A percentile compares a stretch with the other conserved stretches of the same genome.
phyloP scores from a whole-genome alignment of 768 basidiomycete genomes.

The Trametes villosa region DNA sequence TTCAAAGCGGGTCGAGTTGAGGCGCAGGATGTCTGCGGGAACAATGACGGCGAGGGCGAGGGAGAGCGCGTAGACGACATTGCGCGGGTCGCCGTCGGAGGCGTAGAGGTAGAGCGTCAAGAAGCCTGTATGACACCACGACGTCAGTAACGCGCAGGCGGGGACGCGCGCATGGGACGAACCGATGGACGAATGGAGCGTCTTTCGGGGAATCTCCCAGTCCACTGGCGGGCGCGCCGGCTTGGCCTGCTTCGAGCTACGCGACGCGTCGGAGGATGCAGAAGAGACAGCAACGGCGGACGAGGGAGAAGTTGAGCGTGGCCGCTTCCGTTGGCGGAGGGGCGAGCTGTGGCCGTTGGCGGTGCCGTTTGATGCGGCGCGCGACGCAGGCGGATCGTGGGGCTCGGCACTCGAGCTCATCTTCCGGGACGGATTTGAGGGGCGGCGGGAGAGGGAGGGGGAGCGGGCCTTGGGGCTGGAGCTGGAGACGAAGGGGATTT shows the following conservation, averaged over 20 bases:
- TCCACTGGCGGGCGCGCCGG: constrained; percentile 46
- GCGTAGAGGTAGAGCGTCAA: constrained; percentile 63
- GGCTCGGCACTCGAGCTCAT: constrained; percentile 15
- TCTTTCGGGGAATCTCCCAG: constrained; percentile 91
- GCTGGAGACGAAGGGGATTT: constrained; percentile 28
- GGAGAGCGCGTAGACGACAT: constrained; percentile 65
- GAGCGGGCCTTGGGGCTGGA: constrained; percentile 18
- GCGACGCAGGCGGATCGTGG: background rate
- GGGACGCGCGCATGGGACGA: constrained; percentile 32
- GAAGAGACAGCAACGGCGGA: background rate
- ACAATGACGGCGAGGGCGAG: constrained; percentile 68
- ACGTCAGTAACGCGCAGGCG: background rate
- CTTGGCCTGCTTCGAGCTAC: background rate
- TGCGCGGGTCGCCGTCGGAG: constrained; percentile 49
- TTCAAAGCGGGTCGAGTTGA: constrained; percentile 67
- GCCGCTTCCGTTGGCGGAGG: constrained; percentile 17
- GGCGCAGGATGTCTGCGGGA: constrained; percentile 76
- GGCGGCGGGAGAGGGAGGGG: constrained; percentile 13
- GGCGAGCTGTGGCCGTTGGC: constrained; percentile 9
- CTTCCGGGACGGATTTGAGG: constrained; percentile 4
- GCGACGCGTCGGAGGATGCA: background rate
- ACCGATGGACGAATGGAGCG: constrained; percentile 90
- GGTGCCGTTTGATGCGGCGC: constrained; percentile 4
- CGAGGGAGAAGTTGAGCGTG: background rate
- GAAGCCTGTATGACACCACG: constrained; percentile 55